Evolutionary conservation across 2,329 filamentous ascomycete genomes (phyloP).

Genomic region (Diplodia sapinea): DNA sequence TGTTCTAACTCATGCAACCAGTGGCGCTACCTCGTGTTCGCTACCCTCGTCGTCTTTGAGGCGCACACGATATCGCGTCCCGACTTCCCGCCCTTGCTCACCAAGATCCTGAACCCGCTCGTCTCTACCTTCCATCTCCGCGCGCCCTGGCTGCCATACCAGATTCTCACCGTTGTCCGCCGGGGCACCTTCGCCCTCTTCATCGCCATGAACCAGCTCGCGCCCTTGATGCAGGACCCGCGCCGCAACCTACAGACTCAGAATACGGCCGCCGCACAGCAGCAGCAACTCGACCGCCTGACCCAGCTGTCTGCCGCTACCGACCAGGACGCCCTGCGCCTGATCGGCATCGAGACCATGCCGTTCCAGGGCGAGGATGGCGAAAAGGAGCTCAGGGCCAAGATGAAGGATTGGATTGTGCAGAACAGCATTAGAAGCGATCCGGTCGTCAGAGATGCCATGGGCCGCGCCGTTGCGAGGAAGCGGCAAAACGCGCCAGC

Average conservation of each 20-base stretch:
- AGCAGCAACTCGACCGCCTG: slow-evolving; percentile 71
- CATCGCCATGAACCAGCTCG: slow-evolving; percentile 45
- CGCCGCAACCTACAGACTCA: neutral
- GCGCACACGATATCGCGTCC: slow-evolving; percentile 62
- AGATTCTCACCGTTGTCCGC: slow-evolving; percentile 76
- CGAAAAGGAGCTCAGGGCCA: slow-evolving; percentile 68
- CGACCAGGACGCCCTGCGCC: slow-evolving; percentile 71
- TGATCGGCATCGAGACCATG: slow-evolving; percentile 78
- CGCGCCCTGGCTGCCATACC: slow-evolving; percentile 79
- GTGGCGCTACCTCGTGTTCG: slow-evolving; percentile 60
- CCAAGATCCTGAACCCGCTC: slow-evolving; percentile 56
- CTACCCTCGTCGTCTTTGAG: slow-evolving; percentile 63
- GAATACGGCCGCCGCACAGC: slow-evolving; percentile 39
- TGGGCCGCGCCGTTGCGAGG: slow-evolving; percentile 70
- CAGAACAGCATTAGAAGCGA: slow-evolving; percentile 82
- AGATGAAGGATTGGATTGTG: slow-evolving; percentile 85
- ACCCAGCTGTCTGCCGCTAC: slow-evolving; percentile 64
- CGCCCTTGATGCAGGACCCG: slow-evolving; percentile 46
- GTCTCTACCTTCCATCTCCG: slow-evolving; percentile 51
- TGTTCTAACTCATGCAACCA: neutral
- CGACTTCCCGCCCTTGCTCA: slow-evolving; percentile 51
- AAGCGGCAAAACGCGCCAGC: slow-evolving; percentile 66
- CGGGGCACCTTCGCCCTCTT: slow-evolving; percentile 71
- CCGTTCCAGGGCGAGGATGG: slow-evolving; percentile 78
- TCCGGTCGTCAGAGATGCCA: slow-evolving; percentile 80